A percentile compares a stretch with the other conserved stretches of the same genome.
phyloP scores from a whole-genome alignment of 2,329 filamentous ascomycete genomes.

The Dactylellina leptospora region DNA sequence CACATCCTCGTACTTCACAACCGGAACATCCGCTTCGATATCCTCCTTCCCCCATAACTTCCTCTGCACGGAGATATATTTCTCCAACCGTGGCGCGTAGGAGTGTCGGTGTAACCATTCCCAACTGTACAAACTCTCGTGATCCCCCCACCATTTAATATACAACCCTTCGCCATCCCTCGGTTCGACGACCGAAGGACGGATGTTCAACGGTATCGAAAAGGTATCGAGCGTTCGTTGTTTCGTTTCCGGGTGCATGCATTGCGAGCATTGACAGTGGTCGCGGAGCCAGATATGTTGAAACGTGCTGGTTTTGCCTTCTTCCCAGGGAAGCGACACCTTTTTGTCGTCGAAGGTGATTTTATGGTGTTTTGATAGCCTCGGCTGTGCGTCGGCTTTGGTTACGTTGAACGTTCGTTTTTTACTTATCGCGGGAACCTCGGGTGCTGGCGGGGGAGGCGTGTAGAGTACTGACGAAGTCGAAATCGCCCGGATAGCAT shows the following conservation, averaged over 20 bases:
- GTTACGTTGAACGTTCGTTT: constrained; percentile 57
- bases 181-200: constrained; percentile 58
- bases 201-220: constrained; percentile 65
- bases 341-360: constrained; percentile 57
- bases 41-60: constrained; percentile 60
- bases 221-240: constrained; percentile 76
- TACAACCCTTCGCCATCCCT: constrained; percentile 61
- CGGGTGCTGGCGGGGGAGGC: constrained; percentile 7
- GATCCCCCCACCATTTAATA: constrained; percentile 70
- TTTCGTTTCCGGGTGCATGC: constrained; percentile 74
- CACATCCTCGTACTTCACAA: constrained; percentile 69
- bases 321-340: constrained; percentile 57
- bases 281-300: constrained; percentile 65
- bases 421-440: constrained; percentile 5
- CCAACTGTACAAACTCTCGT: constrained; percentile 74
- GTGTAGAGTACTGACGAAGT: constrained; percentile 18
- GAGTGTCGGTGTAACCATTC: constrained; percentile 68
- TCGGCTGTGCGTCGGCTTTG: constrained; percentile 56
- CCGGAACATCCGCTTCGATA: constrained; percentile 65
- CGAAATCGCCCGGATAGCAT: constrained; percentile 45
- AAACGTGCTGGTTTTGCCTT: constrained; percentile 57
- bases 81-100: constrained; percentile 58
- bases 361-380: constrained; percentile 57
- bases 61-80: constrained; percentile 60
- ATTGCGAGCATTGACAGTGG: constrained; percentile 74